Conservation (phyloP, 345 rosid genomes). For the Salix caprea region DNA sequence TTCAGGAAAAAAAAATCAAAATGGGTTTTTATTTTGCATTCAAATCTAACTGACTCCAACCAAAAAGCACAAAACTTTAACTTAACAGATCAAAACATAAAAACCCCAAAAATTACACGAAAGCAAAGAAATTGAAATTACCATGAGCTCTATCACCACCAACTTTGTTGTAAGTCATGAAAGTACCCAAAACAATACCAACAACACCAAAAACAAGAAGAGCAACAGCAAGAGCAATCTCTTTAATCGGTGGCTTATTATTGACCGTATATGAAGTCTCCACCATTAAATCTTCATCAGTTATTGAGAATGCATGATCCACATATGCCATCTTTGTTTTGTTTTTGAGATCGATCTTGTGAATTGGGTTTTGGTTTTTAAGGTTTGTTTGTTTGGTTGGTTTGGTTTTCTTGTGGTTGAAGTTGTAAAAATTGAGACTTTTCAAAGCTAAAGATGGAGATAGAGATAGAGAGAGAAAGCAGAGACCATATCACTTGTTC, state of each 20-base stretch:
- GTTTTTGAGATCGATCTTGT: not conserved
- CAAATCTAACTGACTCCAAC: not conserved
- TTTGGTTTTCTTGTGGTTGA: not conserved
- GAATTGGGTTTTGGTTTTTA: not conserved
- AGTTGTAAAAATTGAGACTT: not conserved
- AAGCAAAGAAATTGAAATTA: not conserved
- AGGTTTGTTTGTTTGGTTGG: not conserved
- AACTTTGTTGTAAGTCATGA: slow-evolving; percentile 68
- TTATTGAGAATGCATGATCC: slow-evolving; percentile 90
- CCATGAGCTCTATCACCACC: slow-evolving; percentile 96
- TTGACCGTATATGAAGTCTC: slow-evolving; percentile 56
- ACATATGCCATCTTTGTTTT: slow-evolving; percentile 69
- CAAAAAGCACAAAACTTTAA: not conserved
- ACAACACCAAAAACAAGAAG: slow-evolving; percentile 80
- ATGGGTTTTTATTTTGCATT: not conserved
- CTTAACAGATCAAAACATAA: not conserved
- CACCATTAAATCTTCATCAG: slow-evolving; percentile 90
- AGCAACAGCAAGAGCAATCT: slow-evolving; percentile 84
- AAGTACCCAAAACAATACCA: slow-evolving; percentile 61
- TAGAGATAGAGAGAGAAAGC: too few species aligned
- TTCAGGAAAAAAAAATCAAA: not conserved
- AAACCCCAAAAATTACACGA: not conserved
- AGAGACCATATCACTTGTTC: not conserved
- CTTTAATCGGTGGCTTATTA: slow-evolving; percentile 83
- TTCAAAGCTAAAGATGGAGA: not conserved